Percentiles rank a stretch among this genome's conserved stretches.
Conservation (phyloP, 176 grass and related monocot species). For the Eragrostis curvula region DNA sequence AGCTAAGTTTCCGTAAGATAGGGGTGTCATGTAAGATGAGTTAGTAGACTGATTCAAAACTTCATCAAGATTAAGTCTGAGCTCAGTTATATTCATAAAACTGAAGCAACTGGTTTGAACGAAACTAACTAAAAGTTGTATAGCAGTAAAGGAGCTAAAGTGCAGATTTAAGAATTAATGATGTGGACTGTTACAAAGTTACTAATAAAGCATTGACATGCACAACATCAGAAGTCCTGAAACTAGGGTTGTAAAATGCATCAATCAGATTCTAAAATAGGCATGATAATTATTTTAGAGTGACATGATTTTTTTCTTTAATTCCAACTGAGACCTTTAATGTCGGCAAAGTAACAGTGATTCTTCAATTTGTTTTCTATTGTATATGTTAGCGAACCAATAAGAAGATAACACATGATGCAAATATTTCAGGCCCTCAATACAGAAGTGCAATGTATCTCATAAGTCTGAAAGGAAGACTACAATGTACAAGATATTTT, state of each 20-base stretch:
- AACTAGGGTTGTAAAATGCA: conserved; percentile 1
- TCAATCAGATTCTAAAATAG: not conserved
- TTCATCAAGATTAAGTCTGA: not conserved
- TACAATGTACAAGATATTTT: not conserved
- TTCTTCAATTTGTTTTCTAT: conserved; percentile 16
- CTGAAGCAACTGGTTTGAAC: not conserved
- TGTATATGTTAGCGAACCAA: not conserved
- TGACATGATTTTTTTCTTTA: not conserved
- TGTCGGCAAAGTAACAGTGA: not conserved
- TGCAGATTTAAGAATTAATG: not conserved
- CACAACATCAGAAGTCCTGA: not conserved
- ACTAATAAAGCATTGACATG: conserved; percentile 17
- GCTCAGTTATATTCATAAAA: not conserved
- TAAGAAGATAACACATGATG: conserved; percentile 10
- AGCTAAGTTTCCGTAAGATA: too few relatives aligned
- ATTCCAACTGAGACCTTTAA: conserved; percentile 1
- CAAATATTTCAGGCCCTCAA: conserved; percentile 19
- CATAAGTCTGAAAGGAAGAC: conserved; percentile 20
- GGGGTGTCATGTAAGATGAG: too few relatives aligned
- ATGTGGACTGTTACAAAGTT: not conserved
- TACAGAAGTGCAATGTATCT: conserved; percentile 16
- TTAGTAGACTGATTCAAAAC: not conserved
- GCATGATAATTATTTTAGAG: not conserved
- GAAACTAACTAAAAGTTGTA: not conserved
- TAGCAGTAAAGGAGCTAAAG: not conserved